These are phyloP conservation scores for Leptographium galeiforme DNA, from an alignment of 2,329 filamentous ascomycete species.

Conservation along the genomic window DNA sequence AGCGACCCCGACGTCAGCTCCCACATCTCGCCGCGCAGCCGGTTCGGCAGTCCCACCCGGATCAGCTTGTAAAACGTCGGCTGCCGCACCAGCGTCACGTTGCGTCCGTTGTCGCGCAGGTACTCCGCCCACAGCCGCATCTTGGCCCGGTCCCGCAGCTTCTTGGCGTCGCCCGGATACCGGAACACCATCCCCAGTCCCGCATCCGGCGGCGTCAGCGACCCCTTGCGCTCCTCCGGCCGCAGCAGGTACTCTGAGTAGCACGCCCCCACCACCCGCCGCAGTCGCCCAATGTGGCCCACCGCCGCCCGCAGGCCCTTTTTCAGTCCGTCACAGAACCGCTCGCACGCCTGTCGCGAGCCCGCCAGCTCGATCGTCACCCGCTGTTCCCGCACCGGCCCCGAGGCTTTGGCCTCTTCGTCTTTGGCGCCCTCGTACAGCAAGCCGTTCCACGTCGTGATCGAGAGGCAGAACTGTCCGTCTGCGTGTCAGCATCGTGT, in stretches of 20 bases:
- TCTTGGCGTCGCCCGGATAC: constrained; percentile 89
- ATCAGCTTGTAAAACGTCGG: constrained; percentile 97
- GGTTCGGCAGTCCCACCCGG: constrained; percentile 84
- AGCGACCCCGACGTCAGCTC: constrained; percentile 86
- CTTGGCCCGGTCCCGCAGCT: constrained; percentile 87
- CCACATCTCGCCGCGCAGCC: constrained; percentile 89
- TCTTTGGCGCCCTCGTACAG: constrained; percentile 39
- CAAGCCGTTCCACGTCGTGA: constrained; percentile 87
- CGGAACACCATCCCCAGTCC: constrained; percentile 84
- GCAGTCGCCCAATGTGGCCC: constrained; percentile 74
- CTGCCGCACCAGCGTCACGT: constrained; percentile 81
- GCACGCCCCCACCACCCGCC: constrained; percentile 66
- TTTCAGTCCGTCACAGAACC: constrained; percentile 93
- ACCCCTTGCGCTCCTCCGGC: constrained; percentile 48
- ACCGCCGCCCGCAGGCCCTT: constrained; percentile 77
- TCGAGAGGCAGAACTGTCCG: constrained; percentile 70
- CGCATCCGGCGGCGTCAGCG: constrained; percentile 65
- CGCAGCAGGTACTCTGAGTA: constrained; percentile 78
- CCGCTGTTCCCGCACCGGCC: constrained; percentile 52
- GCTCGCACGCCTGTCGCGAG: constrained; percentile 76
- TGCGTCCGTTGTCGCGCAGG: constrained; percentile 85
- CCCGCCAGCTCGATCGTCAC: constrained; percentile 87
- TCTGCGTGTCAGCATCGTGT: background rate
- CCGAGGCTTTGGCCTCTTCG: constrained; percentile 27
- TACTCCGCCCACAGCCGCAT: constrained; percentile 98